A percentile compares a stretch with the other conserved stretches of the same genome.
Conservation (phyloP, 495 filamentous ascomycete species). For the Podospora appendiculata region DNA sequence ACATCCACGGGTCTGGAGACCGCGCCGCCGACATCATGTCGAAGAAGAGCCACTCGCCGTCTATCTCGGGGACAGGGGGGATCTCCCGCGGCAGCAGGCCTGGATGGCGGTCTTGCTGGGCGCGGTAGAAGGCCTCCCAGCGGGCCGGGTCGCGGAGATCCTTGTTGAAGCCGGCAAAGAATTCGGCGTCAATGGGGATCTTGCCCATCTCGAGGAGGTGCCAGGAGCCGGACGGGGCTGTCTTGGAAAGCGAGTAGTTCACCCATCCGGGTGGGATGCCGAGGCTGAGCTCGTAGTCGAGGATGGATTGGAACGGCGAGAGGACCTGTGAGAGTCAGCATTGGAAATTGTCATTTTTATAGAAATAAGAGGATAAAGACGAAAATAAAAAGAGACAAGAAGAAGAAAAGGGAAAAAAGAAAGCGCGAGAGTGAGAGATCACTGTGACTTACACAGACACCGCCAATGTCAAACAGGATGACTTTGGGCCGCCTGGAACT, state of each 20-base stretch:
- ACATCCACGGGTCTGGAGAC: slow-evolving; percentile 76
- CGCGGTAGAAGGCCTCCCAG: slow-evolving; percentile 51
- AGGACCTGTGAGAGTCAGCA: slow-evolving; percentile 54
- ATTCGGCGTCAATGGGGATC: slow-evolving; percentile 61
- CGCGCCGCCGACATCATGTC: slow-evolving; percentile 79
- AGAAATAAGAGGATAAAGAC: too few species aligned
- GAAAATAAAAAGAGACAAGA: too few species aligned
- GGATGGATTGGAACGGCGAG: slow-evolving; percentile 86
- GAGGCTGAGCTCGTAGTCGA: slow-evolving; percentile 72
- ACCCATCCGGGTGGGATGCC: slow-evolving; percentile 81
- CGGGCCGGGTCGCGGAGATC: slow-evolving; percentile 59
- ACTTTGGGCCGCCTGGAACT: slow-evolving; percentile 52
- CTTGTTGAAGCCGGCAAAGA: slow-evolving; percentile 66
- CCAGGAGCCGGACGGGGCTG: slow-evolving; percentile 79
- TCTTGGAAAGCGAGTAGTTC: slow-evolving; percentile 76
- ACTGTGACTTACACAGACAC: slow-evolving; percentile 73
- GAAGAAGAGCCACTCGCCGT: slow-evolving; percentile 79
- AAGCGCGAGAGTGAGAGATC: not conserved
- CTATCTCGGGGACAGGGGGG: slow-evolving; percentile 63
- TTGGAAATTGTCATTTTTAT: not conserved
- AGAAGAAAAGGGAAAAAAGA: too few species aligned
- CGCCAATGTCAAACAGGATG: slow-evolving; percentile 91
- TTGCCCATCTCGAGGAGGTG: slow-evolving; percentile 71
- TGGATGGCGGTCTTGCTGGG: slow-evolving; percentile 27
- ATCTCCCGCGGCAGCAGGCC: slow-evolving; percentile 24